Percentiles rank a stretch among this genome's conserved stretches.
Evolutionary conservation across 148 eudicot species (phyloP).

Genomic region (Agrostemma githago): DNA sequence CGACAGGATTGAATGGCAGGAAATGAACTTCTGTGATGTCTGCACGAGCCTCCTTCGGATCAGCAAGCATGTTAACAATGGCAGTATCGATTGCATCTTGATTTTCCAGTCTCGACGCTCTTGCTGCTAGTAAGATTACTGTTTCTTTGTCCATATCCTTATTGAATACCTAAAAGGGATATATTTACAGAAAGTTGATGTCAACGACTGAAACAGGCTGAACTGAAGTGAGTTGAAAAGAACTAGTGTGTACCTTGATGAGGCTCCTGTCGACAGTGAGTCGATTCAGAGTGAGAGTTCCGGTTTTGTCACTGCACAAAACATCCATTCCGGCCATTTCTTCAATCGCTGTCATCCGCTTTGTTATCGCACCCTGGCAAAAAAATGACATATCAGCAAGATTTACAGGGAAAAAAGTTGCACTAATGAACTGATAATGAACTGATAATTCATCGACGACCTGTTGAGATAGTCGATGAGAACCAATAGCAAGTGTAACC

Average conservation of each 20-base stretch:
- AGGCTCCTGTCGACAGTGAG: slow-evolving; percentile 64
- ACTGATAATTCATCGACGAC: slow-evolving; percentile 17
- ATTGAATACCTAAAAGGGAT: slow-evolving; percentile 42
- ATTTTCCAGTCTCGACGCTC: slow-evolving; percentile 76
- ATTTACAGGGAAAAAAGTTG: not conserved
- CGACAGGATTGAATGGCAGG: slow-evolving; percentile 69
- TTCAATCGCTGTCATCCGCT: slow-evolving; percentile 85
- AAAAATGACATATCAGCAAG: not conserved
- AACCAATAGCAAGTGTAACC: slow-evolving; percentile 75
- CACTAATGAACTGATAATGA: not conserved
- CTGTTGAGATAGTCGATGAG: slow-evolving; percentile 74
- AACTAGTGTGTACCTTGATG: slow-evolving; percentile 45
- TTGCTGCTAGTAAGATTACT: slow-evolving; percentile 65
- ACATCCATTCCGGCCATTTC: slow-evolving; percentile 94
- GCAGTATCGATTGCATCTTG: slow-evolving; percentile 85
- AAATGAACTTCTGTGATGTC: slow-evolving; percentile 61
- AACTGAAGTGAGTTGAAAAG: not conserved
- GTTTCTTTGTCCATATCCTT: slow-evolving; percentile 61
- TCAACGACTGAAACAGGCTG: too few relatives aligned
- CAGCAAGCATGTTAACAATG: slow-evolving; percentile 61
- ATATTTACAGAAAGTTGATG: not conserved
- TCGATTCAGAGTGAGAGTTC: slow-evolving; percentile 66
- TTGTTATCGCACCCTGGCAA: slow-evolving; percentile 67
- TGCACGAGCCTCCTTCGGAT: slow-evolving; percentile 78
- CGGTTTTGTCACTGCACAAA: slow-evolving; percentile 74